Evolutionary conservation across 2,329 filamentous ascomycete species (phyloP), one percentile per base, ranked within the genome.

Genomic region (Ambrosiella beaveri): DNA sequence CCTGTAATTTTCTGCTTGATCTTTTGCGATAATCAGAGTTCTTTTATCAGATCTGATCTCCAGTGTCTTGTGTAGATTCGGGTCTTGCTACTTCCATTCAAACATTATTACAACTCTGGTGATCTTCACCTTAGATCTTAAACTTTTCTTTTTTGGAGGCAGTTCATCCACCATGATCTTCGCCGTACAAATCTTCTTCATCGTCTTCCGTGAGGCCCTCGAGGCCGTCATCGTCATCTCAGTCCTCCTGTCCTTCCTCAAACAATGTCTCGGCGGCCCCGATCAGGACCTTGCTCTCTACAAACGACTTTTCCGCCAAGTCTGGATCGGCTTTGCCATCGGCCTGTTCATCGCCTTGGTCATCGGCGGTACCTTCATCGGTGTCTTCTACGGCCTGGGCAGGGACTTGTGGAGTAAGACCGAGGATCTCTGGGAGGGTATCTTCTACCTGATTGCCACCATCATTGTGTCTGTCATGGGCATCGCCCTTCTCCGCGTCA

Each of bases 161-260:
- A 15, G 79, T 72, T 82, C 83, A 27, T 27, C 68, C 75, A 77
- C 61, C 79, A 85, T 61, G 67, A 81, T 89, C 59, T 89, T 89
- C 69, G 79, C 85, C 62, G 81, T 88, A 19, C 85, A 85, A 63
- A 80, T 95, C 58, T 95, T 95, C 73, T 90, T 95, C 73, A 86
- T 95, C 68, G 83, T 87, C 71, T 93, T 95, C 68, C 82, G 89
- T 66, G 89, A 95, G 72, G 81, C 82, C 47, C 74, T 95, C 53
- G 88, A 95, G 73, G 86, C 85, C 0, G 83, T 79, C 65, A 88
- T 95, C 66, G 86, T 95, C 64, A 81, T 94, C 62, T 91, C 88
- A 0, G 85, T 95, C n/a, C 74, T 95, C 39, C 78, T 95, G 45
- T 81, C 88, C 19, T 94, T 93, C 68, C 73, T 94, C 60, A 93